Conservation (phyloP, 1,139 yeast species). For the Geotrichum europaeum region DNA sequence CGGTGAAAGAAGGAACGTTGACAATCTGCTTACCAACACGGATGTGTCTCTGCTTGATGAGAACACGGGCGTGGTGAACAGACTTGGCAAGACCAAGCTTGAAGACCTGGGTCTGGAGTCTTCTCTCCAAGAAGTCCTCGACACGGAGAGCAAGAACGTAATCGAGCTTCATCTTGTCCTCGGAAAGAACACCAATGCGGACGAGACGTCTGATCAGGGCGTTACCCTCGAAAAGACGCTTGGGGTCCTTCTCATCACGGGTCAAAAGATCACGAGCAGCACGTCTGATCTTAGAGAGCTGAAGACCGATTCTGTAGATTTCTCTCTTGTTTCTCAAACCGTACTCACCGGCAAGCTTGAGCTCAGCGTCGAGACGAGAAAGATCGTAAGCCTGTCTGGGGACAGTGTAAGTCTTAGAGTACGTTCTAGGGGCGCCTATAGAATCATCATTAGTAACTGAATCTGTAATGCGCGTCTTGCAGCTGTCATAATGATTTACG, state of each 20-base stretch:
- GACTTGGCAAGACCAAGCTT: slow-evolving; percentile 99
- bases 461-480: neutral
- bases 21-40: slow-evolving; percentile 99
- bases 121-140: slow-evolving; percentile 99
- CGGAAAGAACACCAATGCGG: slow-evolving; percentile 97
- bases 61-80: slow-evolving; percentile 99
- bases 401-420: slow-evolving; percentile 98
- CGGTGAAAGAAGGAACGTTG: slow-evolving; percentile 98
- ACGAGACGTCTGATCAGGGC: slow-evolving; percentile 96
- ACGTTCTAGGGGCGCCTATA: slow-evolving; percentile 70
- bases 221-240: slow-evolving; percentile 99
- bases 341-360: slow-evolving; percentile 98
- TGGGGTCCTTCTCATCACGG: slow-evolving; percentile 99
- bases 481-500: neutral
- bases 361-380: slow-evolving; percentile 98
- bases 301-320: slow-evolving; percentile 98
- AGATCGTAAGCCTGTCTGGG: slow-evolving; percentile 99
- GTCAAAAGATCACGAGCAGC: slow-evolving; percentile 99
- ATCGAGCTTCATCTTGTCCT: slow-evolving; percentile 99
- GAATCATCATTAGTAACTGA: neutral
- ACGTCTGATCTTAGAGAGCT: slow-evolving; percentile 99
- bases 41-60: slow-evolving; percentile 98
- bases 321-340: slow-evolving; percentile 99
- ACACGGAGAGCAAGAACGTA: slow-evolving; percentile 96
- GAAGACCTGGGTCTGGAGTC: slow-evolving; percentile 99